phyloP scores from a whole-genome alignment of 2,329 filamentous ascomycete genomes.

The Nemania sp. region DNA sequence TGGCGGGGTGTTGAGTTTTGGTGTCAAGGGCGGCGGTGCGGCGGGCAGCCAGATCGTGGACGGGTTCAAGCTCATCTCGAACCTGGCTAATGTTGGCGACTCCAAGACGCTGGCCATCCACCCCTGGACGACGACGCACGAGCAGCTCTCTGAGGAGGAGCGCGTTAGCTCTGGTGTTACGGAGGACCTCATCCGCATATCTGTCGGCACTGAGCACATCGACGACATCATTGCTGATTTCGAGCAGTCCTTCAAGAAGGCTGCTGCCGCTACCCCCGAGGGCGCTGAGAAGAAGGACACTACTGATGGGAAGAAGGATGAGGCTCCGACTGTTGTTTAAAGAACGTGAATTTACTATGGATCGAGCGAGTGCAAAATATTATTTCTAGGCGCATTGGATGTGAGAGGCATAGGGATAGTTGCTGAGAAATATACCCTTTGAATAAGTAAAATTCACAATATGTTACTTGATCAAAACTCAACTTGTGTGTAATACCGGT shows the following conservation, averaged over 20 bases:
- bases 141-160: constrained; percentile 86
- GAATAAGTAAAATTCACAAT: constrained; percentile 14
- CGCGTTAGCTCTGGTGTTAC: constrained; percentile 84
- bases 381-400: constrained; percentile 1
- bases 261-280: constrained; percentile 56
- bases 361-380: not conserved
- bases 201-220: constrained; percentile 95
- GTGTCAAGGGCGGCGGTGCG: constrained; percentile 87
- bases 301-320: constrained; percentile 50
- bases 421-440: constrained; percentile 37
- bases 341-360: not conserved
- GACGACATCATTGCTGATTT: constrained; percentile 98
- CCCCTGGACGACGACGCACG: constrained; percentile 94
- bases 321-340: constrained; percentile 55
- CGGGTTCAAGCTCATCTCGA: constrained; percentile 93
- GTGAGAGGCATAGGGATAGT: constrained; percentile 17
- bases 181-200: constrained; percentile 92
- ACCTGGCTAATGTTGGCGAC: constrained; percentile 95
- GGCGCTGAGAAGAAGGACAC: constrained; percentile 48
- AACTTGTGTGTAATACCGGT: not conserved
- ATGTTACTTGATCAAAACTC: not conserved
- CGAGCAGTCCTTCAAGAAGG: constrained; percentile 84
- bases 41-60: constrained; percentile 92
- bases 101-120: constrained; percentile 96
- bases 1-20: constrained; percentile 92